phyloP scores from a whole-genome alignment of 495 filamentous ascomycete species.

The Penicillium cataractarum region DNA sequence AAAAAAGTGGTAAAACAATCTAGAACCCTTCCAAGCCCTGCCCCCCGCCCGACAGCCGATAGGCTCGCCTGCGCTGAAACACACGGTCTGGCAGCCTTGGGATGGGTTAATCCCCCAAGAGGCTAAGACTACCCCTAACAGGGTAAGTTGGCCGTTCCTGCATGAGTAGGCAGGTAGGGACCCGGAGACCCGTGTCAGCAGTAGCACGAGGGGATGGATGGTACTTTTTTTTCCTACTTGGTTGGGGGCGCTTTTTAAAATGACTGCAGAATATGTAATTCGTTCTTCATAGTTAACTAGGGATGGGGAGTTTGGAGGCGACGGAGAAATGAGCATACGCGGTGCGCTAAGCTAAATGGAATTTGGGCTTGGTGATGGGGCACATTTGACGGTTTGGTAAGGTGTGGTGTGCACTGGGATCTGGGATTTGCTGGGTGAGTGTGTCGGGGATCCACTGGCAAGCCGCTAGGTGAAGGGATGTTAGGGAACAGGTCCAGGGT shows the following conservation, averaged over 20 bases:
- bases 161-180: conserved; percentile 3
- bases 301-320: too few relatives aligned
- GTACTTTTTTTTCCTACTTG: neutral
- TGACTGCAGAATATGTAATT: too few relatives aligned
- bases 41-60: neutral
- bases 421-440: neutral
- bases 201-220: neutral
- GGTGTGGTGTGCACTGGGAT: too few relatives aligned
- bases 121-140: conserved; percentile 9
- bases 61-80: neutral
- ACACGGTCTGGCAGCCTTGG: neutral
- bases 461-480: neutral
- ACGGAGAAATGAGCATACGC: neutral
- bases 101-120: too few relatives aligned
- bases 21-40: conserved; percentile 8
- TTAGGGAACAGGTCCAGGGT: too few relatives aligned
- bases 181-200: conserved; percentile 6
- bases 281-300: too few relatives aligned
- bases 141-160: conserved; percentile 22
- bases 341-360: neutral
- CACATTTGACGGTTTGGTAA: neutral
- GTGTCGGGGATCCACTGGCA: neutral
- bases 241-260: too few relatives aligned
- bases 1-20: neutral
- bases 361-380: neutral